Conservation (phyloP, 345 rosid genomes). For the Citrus reticulata region DNA sequence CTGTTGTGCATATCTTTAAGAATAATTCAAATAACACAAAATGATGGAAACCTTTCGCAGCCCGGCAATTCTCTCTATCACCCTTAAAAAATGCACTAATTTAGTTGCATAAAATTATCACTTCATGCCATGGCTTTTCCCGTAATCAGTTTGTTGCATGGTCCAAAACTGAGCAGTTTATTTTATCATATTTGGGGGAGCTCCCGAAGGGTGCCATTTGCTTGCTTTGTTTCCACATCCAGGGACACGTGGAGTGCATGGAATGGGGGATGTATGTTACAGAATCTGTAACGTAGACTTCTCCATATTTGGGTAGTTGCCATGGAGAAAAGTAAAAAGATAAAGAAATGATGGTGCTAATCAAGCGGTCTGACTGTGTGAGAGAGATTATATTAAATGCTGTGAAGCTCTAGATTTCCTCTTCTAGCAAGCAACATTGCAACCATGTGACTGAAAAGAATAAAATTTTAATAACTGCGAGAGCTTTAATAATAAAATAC, state of each 20-base stretch:
- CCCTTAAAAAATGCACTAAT: not conserved
- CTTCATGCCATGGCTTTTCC: too few relatives aligned
- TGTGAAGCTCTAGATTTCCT: not conserved
- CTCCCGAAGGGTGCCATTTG: too few relatives aligned
- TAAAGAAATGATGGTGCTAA: not conserved
- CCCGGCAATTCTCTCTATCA: not conserved
- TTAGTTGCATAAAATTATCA: not conserved
- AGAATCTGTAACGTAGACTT: too few relatives aligned
- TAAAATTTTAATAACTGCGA: not conserved
- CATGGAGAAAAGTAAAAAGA: not conserved
- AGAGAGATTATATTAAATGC: not conserved
- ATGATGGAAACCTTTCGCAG: not conserved
- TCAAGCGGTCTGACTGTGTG: not conserved
- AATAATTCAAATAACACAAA: not conserved
- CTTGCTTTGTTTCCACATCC: too few relatives aligned
- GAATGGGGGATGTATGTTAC: too few relatives aligned
- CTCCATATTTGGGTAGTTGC: not conserved
- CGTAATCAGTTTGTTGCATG: not conserved
- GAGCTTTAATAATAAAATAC: not conserved
- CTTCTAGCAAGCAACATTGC: not conserved
- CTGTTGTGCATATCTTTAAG: not conserved
- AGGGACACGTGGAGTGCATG: too few relatives aligned
- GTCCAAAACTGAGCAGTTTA: not conserved
- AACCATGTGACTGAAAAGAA: not conserved
- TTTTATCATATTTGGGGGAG: not conserved